Conservation (phyloP, 805 yeast genomes). For the Kuraishia borneana region DNA sequence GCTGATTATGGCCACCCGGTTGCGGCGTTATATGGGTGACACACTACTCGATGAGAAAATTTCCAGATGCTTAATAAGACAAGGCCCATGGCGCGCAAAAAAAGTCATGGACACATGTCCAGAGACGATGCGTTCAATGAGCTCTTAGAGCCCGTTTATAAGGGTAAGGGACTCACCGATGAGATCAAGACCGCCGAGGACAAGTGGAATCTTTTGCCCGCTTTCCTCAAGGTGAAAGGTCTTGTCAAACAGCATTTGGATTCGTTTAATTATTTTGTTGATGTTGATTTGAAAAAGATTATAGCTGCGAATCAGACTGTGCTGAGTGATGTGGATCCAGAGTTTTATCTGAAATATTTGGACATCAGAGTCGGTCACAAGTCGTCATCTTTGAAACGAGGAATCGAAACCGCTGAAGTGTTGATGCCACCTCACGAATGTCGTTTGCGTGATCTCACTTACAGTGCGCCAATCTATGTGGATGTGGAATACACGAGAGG, state of each 20-base stretch:
- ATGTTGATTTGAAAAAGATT: conserved; percentile 85
- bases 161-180: conserved; percentile 81
- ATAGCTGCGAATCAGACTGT: conserved; percentile 84
- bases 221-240: conserved; percentile 91
- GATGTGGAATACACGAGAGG: conserved; percentile 98
- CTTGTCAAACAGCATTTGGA: conserved; percentile 95
- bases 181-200: conserved; percentile 86
- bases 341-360: conserved; percentile 82
- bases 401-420: conserved; percentile 41
- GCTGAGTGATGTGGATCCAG: conserved; percentile 93
- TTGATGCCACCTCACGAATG: conserved; percentile 89
- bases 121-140: conserved; percentile 61
- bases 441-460: conserved; percentile 85
- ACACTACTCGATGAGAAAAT: no score
- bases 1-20: no score
- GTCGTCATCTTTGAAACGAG: conserved; percentile 31
- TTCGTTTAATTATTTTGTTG: conserved; percentile 95
- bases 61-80: no score
- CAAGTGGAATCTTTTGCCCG: conserved; percentile 95
- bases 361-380: conserved; percentile 87
- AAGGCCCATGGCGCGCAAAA: no score
- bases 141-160: conserved; percentile 67
- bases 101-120: no score
- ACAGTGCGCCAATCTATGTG: conserved; percentile 90
- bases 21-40: no score